These are phyloP conservation scores for Phaeosphaeria sp. DNA, from an alignment of 2,329 filamentous ascomycete genomes.

Conservation along the genomic window DNA sequence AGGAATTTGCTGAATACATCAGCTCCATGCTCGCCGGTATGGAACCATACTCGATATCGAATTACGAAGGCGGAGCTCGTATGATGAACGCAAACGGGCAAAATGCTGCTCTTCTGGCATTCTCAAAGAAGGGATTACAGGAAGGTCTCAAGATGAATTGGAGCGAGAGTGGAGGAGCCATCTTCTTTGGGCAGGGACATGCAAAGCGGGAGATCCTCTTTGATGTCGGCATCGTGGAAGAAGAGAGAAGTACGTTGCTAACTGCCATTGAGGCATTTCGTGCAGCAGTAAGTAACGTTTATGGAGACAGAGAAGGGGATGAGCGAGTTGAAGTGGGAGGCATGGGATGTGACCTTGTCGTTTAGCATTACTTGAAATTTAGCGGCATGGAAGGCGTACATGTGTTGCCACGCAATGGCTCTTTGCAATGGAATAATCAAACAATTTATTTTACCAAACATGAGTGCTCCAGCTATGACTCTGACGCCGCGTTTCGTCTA, in stretches of 20 bases:
- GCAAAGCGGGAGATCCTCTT: constrained; percentile 54
- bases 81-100: not conserved
- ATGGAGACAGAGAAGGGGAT: constrained; percentile 4
- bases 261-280: constrained; percentile 28
- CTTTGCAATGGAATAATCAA: not conserved
- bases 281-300: not conserved
- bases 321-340: not conserved
- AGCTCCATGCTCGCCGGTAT: constrained; percentile 30
- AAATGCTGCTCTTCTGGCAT: constrained; percentile 25
- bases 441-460: not conserved
- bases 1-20: constrained; percentile 48
- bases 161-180: constrained; percentile 43
- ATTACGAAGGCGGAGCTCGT: constrained; percentile 19
- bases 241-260: constrained; percentile 33
- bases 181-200: constrained; percentile 57
- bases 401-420: not conserved
- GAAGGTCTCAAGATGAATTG: constrained; percentile 56
- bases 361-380: constrained; percentile 20
- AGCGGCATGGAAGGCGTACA: constrained; percentile 28
- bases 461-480: not conserved
- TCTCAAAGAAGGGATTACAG: constrained; percentile 51
- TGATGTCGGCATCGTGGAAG: constrained; percentile 38
- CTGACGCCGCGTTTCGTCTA: too few relatives aligned
- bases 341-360: constrained; percentile 13
- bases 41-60: constrained; percentile 19